Base-by-base conservation (phyloP, 2,329 filamentous ascomycete species). In the Aureobasidium sp. region DNA sequence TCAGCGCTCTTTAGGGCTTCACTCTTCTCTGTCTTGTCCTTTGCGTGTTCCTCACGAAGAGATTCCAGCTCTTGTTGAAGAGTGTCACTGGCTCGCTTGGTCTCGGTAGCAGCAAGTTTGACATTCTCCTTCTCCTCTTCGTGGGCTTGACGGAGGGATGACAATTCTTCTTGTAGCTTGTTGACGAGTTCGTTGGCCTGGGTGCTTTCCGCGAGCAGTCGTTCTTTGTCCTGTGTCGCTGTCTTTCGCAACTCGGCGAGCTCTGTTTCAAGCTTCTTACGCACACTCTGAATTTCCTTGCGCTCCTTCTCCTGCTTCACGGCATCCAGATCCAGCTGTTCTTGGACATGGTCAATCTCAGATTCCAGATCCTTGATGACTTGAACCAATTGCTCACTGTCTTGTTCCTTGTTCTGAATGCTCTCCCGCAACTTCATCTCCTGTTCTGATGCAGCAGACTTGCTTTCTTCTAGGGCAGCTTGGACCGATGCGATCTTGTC, bases 271-370 rank as follows among this genome's bases (percentile, higher is more conserved):
- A 44, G 63, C 60, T 36, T 62, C 60, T 50, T 54, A 27, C 41
- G 49, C 4, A 34, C 50, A 3, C 25, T 49, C 1, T 47, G 41
- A 16, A 61, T 53, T 36, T 66, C 63, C 50, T 65, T 61, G 29
- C 63, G 59, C 42, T 63, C 62, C 34, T 61, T 49, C 47, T 59
- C 57, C 39, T 64, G 49, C 36, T 58, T 53, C 4, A n/a, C 57
- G 13, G 45, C 60, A 42, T 64, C 65, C 34, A 49, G 50, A 36
- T 66, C 65, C 25, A 66, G 45, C 42, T 63, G 62, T 52, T 67
- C 54, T 63, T 73, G 69, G 49, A 69, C 71, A n/a, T 67, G 64
- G 45, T 72, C 69, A 47, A 73, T 73, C 65, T 73, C 71, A 42
- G 68, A 62, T 62, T 67, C 66, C 47, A 73, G 63, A 37, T 73